Base-by-base conservation (phyloP, 768 basidiomycete species). In the Cytidiella melzeri region DNA sequence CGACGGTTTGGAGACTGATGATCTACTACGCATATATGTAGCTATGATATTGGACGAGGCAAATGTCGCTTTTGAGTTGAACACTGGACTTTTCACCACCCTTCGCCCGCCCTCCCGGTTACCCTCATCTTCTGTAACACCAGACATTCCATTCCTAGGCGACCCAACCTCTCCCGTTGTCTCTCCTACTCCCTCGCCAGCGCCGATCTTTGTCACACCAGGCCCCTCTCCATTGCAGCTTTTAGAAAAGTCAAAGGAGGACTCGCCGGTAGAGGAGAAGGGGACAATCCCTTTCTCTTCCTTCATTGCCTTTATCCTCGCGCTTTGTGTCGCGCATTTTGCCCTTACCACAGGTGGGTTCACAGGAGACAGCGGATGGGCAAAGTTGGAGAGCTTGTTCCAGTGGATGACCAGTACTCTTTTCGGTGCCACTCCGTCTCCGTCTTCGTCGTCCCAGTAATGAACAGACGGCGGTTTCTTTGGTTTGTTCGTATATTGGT, bases 41-140 rank as follows among this genome's bases (percentile, higher is more conserved):
- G 64, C 46, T 18, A 46, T 52, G 7, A 53, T 67, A 21, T 54
- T 69, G 5, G 54, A 64, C 2, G 69, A 69, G 53, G 64, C 68
- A 37, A 61, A 54, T 48, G 47, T 61, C 25, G 66, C 62, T 12
- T 69, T 69, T 50, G 59, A 57, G 34, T 58, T 69, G 40, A 69
- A 69, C 53, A 61, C 53, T 28, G 66, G 57, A 15, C 52, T 68
- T 9, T 63, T 67, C 55, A 57, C 52, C 25, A 50, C 55, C 27
- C 59, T 64, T 19, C 41, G 50, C n/a, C 42, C 62, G 12, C 63
- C 64, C 1, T 47, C 51, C 25, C 19, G 44, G 23, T 24, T 43
- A 41, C 26, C 48, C 13, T 41, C 47, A 1, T 49, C 47, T 9
- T 30, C 38, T n/a, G 40, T 48, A 23, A 38, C 54, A 7, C 50